Evolutionary conservation across 768 basidiomycete species (phyloP).

Genomic region (Glaciozyma antarctica): DNA sequence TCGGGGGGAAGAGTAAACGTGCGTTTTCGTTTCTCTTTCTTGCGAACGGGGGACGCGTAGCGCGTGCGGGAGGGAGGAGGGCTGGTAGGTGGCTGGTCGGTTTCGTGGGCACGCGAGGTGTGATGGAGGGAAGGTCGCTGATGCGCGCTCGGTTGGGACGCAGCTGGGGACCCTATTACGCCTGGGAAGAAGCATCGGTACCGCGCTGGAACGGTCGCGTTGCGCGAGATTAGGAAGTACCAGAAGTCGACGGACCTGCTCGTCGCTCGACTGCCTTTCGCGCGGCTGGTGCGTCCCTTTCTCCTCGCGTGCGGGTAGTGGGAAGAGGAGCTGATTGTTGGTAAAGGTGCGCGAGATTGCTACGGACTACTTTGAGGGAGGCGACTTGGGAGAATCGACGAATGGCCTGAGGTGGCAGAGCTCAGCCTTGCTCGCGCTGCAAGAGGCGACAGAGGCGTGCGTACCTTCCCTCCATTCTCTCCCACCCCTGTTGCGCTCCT

Average conservation of each 20-base stretch:
- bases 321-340: neutral
- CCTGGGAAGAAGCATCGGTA: conserved; percentile 76
- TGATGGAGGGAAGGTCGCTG: neutral
- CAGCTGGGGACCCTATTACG: conserved; percentile 17
- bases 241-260: conserved; percentile 52
- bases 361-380: conserved; percentile 61
- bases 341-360: conserved; percentile 88
- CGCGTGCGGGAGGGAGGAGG: too few relatives aligned
- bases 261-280: conserved; percentile 43
- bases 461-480: conserved; percentile 7
- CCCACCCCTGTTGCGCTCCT: too few relatives aligned
- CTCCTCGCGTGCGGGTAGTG: neutral
- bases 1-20: neutral
- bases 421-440: conserved; percentile 82
- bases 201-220: conserved; percentile 71
- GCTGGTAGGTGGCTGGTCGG: too few relatives aligned
- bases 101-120: too few relatives aligned
- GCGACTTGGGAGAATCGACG: conserved; percentile 50
- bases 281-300: conserved; percentile 53
- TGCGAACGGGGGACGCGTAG: too few relatives aligned
- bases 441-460: conserved; percentile 92
- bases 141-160: neutral
- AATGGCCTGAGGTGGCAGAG: conserved; percentile 83
- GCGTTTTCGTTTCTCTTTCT: too few relatives aligned
- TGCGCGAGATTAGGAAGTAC: conserved; percentile 95